Evolutionary conservation across 1,284 basidiomycete genomes (phyloP), one percentile per base, ranked within the genome.

Genomic region (Tetrapyrgos nigripes): DNA sequence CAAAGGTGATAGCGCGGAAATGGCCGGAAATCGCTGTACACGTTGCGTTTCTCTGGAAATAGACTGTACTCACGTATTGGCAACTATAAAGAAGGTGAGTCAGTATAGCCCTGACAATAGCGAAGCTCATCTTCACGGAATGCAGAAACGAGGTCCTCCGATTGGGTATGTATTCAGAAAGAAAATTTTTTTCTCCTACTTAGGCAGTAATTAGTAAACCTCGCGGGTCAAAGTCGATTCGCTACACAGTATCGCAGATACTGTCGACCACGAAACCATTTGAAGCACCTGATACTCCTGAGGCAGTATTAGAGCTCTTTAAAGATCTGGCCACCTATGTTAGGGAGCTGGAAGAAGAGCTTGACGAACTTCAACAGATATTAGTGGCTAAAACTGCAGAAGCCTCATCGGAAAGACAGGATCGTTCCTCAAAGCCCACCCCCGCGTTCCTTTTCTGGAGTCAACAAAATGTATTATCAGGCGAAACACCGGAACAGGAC

Each of bases 71-170:
- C 55, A 51, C 47, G 17, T 44, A 14, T 31, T 45, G 14, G 40
- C 37, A 54, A 52, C 8, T 28, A 28, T 21, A 3, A 50, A 35
- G 44, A 57, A 57, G 55, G 55, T 57, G 47, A 29, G 17, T 35
- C n/a, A n/a, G 46, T 45, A 4, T 26, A 28, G 10, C n/a, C 3
- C 21, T 55, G 11, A 11, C 11, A 19, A 37, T 9, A 19, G 10
- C 14, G 11, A 13, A 24, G 19, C 19, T 45, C 26, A 27, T 29
- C 47, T 47, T 21, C 2, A 23, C 24, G n/a, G n/a, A 3, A 40
- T 9, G 19, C 23, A 52, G 50, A 57, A 57, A 47, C 37, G 55
- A 21, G 49, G 50, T n/a, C 55, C 55, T 1, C 55, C 48, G 6
- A 31, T 24, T 27, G 55, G 55, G 55, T 57, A 33, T 35, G 48